These are phyloP conservation scores for Aureobasidium sp. DNA, from an alignment of 2,329 filamentous ascomycete genomes.

Conservation along the genomic window DNA sequence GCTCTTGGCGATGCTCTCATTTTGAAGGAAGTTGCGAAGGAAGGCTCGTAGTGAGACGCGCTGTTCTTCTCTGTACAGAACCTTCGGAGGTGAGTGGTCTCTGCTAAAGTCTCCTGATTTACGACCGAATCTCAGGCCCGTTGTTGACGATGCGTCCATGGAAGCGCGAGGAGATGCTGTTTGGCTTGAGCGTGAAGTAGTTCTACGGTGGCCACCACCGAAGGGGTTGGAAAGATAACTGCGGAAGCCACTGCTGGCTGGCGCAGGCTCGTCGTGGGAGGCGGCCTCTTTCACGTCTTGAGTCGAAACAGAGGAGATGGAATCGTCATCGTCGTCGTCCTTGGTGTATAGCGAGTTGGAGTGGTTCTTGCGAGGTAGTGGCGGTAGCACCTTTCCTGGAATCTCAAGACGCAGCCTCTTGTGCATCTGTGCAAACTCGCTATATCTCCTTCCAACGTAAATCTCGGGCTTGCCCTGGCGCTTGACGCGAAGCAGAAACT, in stretches of 20 bases:
- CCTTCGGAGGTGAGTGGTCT: constrained; percentile 22
- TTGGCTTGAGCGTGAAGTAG: constrained; percentile 17
- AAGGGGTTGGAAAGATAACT: constrained; percentile 31
- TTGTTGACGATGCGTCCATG: constrained; percentile 22
- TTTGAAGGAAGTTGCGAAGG: constrained; percentile 75
- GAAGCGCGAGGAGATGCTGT: constrained; percentile 26
- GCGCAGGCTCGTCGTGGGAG: constrained; percentile 7
- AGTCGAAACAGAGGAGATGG: constrained; percentile 72
- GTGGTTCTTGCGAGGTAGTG: constrained; percentile 88
- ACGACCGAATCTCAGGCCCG: constrained; percentile 16
- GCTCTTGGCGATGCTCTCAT: constrained; percentile 73
- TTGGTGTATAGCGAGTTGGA: constrained; percentile 54
- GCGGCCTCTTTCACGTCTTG: constrained; percentile 34
- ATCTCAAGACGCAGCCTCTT: constrained; percentile 74
- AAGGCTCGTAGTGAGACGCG: constrained; percentile 86
- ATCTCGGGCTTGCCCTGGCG: constrained; percentile 64
- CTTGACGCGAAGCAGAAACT: constrained; percentile 85
- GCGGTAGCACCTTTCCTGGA: constrained; percentile 80
- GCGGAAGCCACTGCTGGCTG: constrained; percentile 29
- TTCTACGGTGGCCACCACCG: constrained; percentile 16
- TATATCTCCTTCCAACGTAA: constrained; percentile 78
- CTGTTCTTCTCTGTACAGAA: constrained; percentile 80
- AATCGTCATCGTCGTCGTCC: constrained; percentile 59
- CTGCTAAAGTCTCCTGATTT: constrained; percentile 18
- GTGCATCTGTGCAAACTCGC: constrained; percentile 75